Conservation (phyloP, 441 rosid genomes). For the Capsella rubella region DNA sequence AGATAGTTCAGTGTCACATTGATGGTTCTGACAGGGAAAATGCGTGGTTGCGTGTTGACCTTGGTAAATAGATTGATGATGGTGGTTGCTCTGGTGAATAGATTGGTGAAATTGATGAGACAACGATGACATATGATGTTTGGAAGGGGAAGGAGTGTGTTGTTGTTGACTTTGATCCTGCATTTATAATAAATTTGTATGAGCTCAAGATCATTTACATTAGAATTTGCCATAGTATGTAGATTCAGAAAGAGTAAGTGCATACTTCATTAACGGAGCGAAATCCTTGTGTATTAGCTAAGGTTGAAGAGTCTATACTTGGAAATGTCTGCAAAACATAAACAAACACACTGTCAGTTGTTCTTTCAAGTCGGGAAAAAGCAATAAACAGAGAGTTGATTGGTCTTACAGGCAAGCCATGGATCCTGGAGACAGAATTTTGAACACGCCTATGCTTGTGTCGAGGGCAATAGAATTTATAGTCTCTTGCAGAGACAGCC, state of each 20-base stretch:
- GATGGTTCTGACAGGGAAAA: conserved; percentile 69
- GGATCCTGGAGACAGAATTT: conserved; percentile 57
- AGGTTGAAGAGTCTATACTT: conserved; percentile 59
- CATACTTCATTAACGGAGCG: conserved; percentile 64
- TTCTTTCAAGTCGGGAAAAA: not conserved
- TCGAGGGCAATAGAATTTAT: conserved; percentile 90
- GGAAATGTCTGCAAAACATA: conserved; percentile 60
- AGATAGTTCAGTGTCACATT: conserved; percentile 70
- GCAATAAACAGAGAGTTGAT: not conserved
- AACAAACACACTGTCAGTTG: conserved; percentile 18
- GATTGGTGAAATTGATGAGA: conserved; percentile 79
- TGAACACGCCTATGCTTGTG: conserved; percentile 78
- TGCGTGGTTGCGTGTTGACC: conserved; percentile 63
- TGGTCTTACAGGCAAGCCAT: conserved; percentile 69
- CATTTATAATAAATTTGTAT: conserved; percentile 1
- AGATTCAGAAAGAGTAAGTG: conserved; percentile 2
- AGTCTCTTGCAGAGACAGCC: conserved; percentile 73
- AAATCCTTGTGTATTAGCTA: conserved; percentile 65
- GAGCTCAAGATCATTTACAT: conserved; percentile 17
- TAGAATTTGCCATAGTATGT: not conserved
- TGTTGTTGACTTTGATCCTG: conserved; percentile 69
- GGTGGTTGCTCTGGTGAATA: conserved; percentile 71
- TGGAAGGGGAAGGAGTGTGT: conserved; percentile 53
- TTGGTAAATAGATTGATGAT: conserved; percentile 73
- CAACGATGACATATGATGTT: conserved; percentile 68